Evolutionary conservation across 805 yeast genomes (phyloP), one percentile per base, ranked within the genome.

Genomic region (Spencermartinsiella europaea): DNA sequence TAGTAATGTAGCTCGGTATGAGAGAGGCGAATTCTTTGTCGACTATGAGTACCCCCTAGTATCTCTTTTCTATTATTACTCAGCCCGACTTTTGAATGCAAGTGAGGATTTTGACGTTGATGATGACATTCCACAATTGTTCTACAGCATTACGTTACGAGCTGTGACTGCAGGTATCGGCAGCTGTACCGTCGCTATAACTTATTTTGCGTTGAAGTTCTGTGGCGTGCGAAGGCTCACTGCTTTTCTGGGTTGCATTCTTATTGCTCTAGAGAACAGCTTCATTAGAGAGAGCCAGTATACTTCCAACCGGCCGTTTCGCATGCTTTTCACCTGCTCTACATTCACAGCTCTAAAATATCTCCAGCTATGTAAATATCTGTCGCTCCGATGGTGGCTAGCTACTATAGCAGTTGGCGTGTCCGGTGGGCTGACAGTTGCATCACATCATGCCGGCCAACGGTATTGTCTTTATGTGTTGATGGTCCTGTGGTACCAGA

Each of bases 31-130:
- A 40, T 78, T 74, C 54, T 79, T 75, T 59, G 59, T 77, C 16
- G 81, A 75, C 52, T 72, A 74, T n/a, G 75, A 77, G 46, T 82
- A 83, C 2, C 83, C 83, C 2, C 59, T 67, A 52, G 53, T 76
- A 4, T 72, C 75, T 0, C 49, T 58, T 31, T 14, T 69, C 7
- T 75, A 72, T 64, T 60, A 71, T 46, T 81, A 58, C 8, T 46
- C 46, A n/a, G 53, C 48, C 38, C 48, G 44, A 12, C 47, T 53
- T 25, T 28, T 38, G 34, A 51, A 14, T 10, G 65, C 70, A 22
- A 74, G 72, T 21, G 64, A 59, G n/a, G 20, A 36, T 21, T 60
- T 53, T 43, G 38, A 52, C 19, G 57, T 48, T 4, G 34, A 34
- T n/a, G 31, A 25, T 25, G 31, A 19, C n/a, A 10, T 37, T 14